Conservation (phyloP, 306 rosid species). For the Prunus mongolica region DNA sequence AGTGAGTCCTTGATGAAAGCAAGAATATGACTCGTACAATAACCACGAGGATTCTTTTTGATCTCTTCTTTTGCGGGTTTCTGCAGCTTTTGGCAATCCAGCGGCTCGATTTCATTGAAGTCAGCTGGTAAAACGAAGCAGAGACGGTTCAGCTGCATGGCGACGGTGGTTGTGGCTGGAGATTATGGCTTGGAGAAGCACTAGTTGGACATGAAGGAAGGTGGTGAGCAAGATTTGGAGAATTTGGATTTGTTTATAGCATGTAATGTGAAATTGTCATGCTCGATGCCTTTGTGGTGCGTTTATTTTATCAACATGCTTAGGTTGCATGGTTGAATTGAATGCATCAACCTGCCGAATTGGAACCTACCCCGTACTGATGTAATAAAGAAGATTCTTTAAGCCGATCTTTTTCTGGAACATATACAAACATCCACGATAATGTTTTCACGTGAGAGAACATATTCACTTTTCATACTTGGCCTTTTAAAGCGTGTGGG, state of each 20-base stretch:
- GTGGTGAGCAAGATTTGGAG: conserved; percentile 6
- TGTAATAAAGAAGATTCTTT: background rate
- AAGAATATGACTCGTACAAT: conserved; percentile 46
- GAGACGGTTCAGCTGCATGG: conserved; percentile 51
- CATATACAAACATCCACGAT: background rate
- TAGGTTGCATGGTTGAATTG: conserved; percentile 58
- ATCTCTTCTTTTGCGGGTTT: conserved; percentile 26
- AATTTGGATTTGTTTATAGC: conserved; percentile 8
- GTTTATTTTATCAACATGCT: conserved; percentile 34
- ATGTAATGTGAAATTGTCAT: background rate
- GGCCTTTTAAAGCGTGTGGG: background rate
- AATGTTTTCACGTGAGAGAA: background rate
- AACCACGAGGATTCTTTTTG: conserved; percentile 17
- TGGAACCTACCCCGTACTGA: conserved; percentile 38
- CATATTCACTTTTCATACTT: background rate
- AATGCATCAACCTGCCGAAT: conserved; percentile 22
- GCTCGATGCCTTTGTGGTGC: background rate
- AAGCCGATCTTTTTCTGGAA: background rate
- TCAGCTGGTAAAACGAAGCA: conserved; percentile 63
- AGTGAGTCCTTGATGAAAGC: conserved; percentile 43
- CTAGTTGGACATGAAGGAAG: conserved; percentile 26
- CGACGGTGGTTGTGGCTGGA: background rate
- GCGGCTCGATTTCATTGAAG: conserved; percentile 39
- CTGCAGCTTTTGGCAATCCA: conserved; percentile 14
- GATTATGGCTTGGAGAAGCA: background rate